phyloP scores from a whole-genome alignment of 129 eudicot genomes.

The Flaveria linearis region DNA sequence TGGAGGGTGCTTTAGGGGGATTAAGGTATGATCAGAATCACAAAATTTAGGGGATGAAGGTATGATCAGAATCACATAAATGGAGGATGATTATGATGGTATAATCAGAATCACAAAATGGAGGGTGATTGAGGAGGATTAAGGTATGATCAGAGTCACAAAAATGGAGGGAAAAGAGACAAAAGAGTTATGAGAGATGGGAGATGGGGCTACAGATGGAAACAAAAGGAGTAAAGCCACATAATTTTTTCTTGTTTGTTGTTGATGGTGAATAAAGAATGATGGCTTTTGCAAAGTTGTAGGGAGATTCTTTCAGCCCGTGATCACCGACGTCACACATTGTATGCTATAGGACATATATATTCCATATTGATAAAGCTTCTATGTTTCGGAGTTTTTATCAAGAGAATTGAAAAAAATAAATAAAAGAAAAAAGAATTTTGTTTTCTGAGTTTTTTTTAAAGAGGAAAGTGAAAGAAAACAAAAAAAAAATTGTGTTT shows the following conservation, averaged over 20 bases:
- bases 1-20: not conserved
- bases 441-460: too few species aligned
- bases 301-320: constrained; percentile 33
- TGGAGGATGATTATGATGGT: not conserved
- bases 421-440: too few species aligned
- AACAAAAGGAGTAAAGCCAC: constrained; percentile 43
- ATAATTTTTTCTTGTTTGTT: constrained; percentile 22
- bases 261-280: constrained; percentile 16
- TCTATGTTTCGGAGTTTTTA: too few species aligned
- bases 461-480: too few species aligned
- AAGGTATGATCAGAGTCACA: constrained; percentile 31
- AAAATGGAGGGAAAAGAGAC: constrained; percentile 35
- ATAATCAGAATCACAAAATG: constrained; percentile 18
- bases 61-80: too few species aligned
- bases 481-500: too few species aligned
- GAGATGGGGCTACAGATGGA: constrained; percentile 31
- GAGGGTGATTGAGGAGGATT: not conserved
- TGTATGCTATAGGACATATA: constrained; percentile 6
- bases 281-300: constrained; percentile 25
- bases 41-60: constrained; percentile 17
- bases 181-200: constrained; percentile 20
- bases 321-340: constrained; percentile 29
- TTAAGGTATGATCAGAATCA: constrained; percentile 30
- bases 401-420: too few species aligned
- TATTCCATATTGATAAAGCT: not conserved